Base-by-base conservation (phyloP, 2,329 filamentous ascomycete genomes). In the Sordariomycetes sp. region DNA sequence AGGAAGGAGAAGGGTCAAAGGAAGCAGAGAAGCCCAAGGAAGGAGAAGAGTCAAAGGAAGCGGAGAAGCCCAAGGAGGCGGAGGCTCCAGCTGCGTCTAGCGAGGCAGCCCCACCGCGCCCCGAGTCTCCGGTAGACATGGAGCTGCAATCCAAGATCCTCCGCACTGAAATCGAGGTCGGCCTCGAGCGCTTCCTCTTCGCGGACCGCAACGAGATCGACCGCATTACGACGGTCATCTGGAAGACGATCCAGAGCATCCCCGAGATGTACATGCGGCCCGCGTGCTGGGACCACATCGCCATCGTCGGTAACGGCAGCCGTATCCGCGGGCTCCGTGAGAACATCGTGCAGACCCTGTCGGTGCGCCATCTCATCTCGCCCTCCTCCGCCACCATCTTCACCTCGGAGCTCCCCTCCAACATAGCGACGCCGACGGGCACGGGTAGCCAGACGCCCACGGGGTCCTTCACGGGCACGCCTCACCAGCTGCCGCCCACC, bases 361-460 rank as follows among this genome's bases (percentile, higher is more conserved):
- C 82, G 43, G 81, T 86, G 54, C 91, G 92, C 63, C 94, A 96
- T 70, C 81, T 97, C 58, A 86, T 99, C 64, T 96, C 92, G 1
- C 94, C 94, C 0, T 92, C 88, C 32, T 93, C 90, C 1, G 91
- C 90, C 55, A 97, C 92, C 50, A 97, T 97, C 67, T 97, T 97
- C 78, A 96, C 92, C 40, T 96, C 91, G 24, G 94, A 99, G 72
- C 85, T 97, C 43, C 94, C 94, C 8, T 97, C 91, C 10, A 93
- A 94, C 72, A 83, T 97, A 68, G 91, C 89, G 34, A 97, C 94
- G 0, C 94, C 94, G 1, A 81, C 88, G 12, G 92, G 90, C 22
- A 97, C 93, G 1, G 93, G 93, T 37, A 85, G 91, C 18, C 94
- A 96, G 71, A 97, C 93, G 1, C 95, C 94, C 0, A 90, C 89